Percentiles rank a stretch among this genome's conserved stretches.
These are phyloP conservation scores for Chlorophyllum brunneum DNA, from an alignment of 768 basidiomycete species.

Conservation along the genomic window DNA sequence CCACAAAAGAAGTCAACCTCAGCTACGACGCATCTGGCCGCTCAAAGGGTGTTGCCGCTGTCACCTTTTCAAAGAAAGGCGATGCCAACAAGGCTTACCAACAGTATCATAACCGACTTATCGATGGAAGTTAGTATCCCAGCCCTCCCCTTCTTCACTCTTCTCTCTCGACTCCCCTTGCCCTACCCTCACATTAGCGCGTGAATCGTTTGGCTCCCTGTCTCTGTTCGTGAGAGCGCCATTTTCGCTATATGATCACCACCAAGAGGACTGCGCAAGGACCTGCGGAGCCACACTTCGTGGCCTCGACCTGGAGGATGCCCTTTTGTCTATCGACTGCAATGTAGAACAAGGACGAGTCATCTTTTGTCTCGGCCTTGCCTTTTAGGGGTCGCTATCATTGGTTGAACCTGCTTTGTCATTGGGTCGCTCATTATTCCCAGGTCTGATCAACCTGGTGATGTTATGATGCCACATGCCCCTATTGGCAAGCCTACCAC, in stretches of 20 bases:
- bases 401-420: slow-evolving; percentile 3
- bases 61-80: slow-evolving; percentile 81
- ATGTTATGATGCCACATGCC: slow-evolving; percentile 7
- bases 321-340: not conserved
- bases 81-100: slow-evolving; percentile 90
- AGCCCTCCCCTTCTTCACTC: slow-evolving; percentile 43
- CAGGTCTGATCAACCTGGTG: slow-evolving; percentile 42
- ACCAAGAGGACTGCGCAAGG: not conserved
- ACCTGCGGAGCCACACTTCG: not conserved
- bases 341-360: not conserved
- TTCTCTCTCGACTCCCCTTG: slow-evolving; percentile 23
- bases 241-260: not conserved
- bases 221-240: slow-evolving; percentile 30
- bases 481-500: not conserved
- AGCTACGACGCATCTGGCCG: slow-evolving; percentile 82
- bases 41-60: slow-evolving; percentile 87
- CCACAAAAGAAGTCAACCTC: slow-evolving; percentile 78
- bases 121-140: slow-evolving; percentile 99
- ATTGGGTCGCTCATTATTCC: slow-evolving; percentile 19
- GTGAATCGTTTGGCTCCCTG: slow-evolving; percentile 40
- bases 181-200: slow-evolving; percentile 18
- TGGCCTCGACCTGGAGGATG: not conserved
- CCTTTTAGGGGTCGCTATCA: not conserved
- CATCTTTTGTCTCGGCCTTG: not conserved
- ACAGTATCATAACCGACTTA: slow-evolving; percentile 96